Base-by-base conservation (phyloP, 2,329 filamentous ascomycete genomes). In the Helicocarpus griseus region DNA sequence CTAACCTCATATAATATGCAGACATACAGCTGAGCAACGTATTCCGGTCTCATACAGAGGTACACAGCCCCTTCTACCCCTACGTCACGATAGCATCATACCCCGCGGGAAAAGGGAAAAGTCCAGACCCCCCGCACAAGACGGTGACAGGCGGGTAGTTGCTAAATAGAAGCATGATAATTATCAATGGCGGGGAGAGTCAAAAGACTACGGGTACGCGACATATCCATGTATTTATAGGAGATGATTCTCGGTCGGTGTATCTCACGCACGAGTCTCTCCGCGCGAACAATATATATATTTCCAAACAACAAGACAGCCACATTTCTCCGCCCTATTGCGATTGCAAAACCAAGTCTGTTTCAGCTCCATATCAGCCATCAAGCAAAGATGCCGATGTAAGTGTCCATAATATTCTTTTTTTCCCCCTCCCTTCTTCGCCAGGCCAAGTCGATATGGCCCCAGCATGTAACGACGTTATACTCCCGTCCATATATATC, bases 361-460 rank as follows among this genome's bases (percentile, higher is more conserved):
- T 13, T 21, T 11, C 5, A 9, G 3, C 31, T 45, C 24, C 26
- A 31, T 28, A 21, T 13, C 14, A 5, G 41, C 17, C 13, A n/a
- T 45, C 21, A 8, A 17, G 14, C 45, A 11, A 36, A 47, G 7
- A 63, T 63, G 58, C 61, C 60, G 3, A 62, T 63, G 61, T 63
- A n/a, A 57, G 59, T 60, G 14, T 24, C 13, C 5, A 24, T 41
- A 19, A 5, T 31, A 7, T 5, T 9, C 21, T 19, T 31, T 9
- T 17, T 13, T 9, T 45, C 9, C 19, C n/a, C 24, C 14, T 17
- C 26, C 2, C 31, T 14, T 6, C 1, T 9, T 41, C 39, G n/a
- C n/a, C n/a, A n/a, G n/a, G n/a, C n/a, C n/a, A n/a, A n/a, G n/a
- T n/a, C n/a, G n/a, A n/a, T n/a, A n/a, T n/a, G n/a, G n/a, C n/a